Evolutionary conservation across 441 rosid species (phyloP), one percentile per base, ranked within the genome.

Genomic region (Gossypium laxum): DNA sequence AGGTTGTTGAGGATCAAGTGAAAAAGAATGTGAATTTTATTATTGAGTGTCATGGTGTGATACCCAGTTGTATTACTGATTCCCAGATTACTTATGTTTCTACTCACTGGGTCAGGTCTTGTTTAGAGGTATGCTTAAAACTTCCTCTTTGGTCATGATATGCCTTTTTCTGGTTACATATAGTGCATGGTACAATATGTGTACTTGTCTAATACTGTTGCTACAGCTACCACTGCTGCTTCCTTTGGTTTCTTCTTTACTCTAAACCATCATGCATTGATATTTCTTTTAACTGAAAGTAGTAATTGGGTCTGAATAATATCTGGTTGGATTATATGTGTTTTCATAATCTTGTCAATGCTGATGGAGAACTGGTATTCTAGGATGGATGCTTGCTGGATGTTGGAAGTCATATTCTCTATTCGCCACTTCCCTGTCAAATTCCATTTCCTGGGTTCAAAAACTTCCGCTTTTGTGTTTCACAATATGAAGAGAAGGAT

Each of bases 21-120:
- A 77, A 73, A 56, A 80, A 82, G 67, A 77, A 77, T 59, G 86
- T 83, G 32, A 73, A 87, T 75, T 95, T 86, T 79, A 86, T 85
- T 19, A 74, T 95, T 28, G 96, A 95, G 68, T 83, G 93, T 79
- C 98, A 95, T 83, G 97, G 98, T 43, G 56, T 69, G 79, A 75
- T 78, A 75, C 77, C 82, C 30, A 62, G 68, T 57, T 67, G 79
- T 76, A 70, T 69, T 50, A 72, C 67, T 72, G 75, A 50, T 76
- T 26, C 74, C 32, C 65, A 74, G 55, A 84, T 80, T 79, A 86
- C 79, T 64, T 82, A 63, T 84, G 91, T 95, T 63, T 95, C 99
- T 61, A 91, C 91, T 80, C 99, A 95, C 54, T 95, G 99, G 99
- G 80, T 92, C 77, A 85, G 88, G 65, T 91, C 93, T 82, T 95